Evolutionary conservation across 148 eudicot genomes (phyloP).

Genomic region (Rhododendron molle): DNA sequence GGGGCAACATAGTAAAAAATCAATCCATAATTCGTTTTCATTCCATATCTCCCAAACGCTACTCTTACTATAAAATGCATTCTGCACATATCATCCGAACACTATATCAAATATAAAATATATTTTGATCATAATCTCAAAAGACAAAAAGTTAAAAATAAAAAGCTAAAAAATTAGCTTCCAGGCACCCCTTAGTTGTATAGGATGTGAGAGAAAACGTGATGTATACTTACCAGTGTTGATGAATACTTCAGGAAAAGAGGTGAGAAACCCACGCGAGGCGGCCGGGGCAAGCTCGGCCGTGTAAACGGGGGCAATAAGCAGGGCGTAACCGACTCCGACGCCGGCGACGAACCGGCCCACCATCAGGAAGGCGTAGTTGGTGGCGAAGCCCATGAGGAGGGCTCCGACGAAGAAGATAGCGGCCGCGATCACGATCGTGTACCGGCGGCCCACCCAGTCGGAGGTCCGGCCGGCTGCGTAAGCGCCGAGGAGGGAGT

Average conservation of each 20-base stretch:
- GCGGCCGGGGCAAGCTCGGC: conserved; percentile 82
- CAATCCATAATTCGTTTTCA: no score
- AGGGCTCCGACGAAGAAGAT: conserved; percentile 43
- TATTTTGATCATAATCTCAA: no score
- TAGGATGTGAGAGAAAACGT: no score
- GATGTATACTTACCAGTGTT: conserved; percentile 39
- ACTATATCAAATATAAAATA: no score
- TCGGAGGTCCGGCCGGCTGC: conserved; percentile 50
- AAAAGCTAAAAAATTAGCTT: no score
- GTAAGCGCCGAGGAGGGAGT: conserved; percentile 41
- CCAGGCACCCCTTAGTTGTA: no score
- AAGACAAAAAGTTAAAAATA: no score
- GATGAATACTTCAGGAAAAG: conserved; percentile 82
- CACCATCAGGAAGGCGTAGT: conserved; percentile 40
- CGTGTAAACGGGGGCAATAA: conserved; percentile 75
- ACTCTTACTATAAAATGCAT: no score
- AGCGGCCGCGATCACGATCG: conserved; percentile 35
- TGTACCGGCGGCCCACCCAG: conserved; percentile 47
- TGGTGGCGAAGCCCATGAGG: conserved; percentile 41
- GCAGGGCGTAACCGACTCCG: conserved; percentile 44
- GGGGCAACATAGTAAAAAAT: no score
- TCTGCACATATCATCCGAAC: no score
- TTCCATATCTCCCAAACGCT: no score
- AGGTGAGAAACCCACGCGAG: conserved; percentile 69
- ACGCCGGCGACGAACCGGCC: conserved; percentile 49